phyloP scores from a whole-genome alignment of 2,329 filamentous ascomycete species.

The Phaeosphaeriaceae sp. region DNA sequence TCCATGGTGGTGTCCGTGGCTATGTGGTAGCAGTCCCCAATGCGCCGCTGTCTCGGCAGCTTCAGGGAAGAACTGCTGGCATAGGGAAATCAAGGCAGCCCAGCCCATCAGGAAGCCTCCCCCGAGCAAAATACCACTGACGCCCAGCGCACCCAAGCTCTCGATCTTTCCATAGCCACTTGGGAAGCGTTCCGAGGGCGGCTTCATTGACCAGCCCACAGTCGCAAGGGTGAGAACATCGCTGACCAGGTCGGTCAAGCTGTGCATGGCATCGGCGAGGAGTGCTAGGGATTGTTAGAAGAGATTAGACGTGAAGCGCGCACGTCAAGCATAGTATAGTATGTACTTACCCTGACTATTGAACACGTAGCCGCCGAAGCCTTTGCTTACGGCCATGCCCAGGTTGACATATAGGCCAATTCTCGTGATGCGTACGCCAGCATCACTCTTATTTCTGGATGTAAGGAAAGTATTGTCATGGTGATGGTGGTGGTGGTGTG shows the following conservation, averaged over 20 bases:
- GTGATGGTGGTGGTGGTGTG: constrained; percentile 74
- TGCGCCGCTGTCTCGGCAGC: constrained; percentile 52
- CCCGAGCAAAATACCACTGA: constrained; percentile 86
- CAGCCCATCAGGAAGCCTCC: constrained; percentile 91
- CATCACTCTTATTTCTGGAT: constrained; percentile 85
- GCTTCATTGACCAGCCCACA: constrained; percentile 89
- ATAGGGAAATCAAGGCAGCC: constrained; percentile 65
- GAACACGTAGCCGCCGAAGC: constrained; percentile 89
- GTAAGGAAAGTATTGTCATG: constrained; percentile 86
- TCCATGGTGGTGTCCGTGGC: constrained; percentile 68
- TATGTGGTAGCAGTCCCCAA: constrained; percentile 56
- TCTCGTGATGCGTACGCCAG: constrained; percentile 90
- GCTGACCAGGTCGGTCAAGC: constrained; percentile 91
- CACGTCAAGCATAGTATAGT: no score
- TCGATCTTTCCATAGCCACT: constrained; percentile 97
- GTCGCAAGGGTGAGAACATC: constrained; percentile 94
- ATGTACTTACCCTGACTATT: constrained; percentile 72
- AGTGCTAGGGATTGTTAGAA: no score
- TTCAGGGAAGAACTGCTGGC: constrained; percentile 57
- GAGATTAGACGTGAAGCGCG: no score
- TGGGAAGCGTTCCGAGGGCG: constrained; percentile 83
- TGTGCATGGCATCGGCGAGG: constrained; percentile 93
- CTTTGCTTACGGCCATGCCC: constrained; percentile 92
- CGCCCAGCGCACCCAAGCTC: constrained; percentile 89
- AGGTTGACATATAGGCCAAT: constrained; percentile 89